Evolutionary conservation across 495 filamentous ascomycete genomes (phyloP).

Genomic region (Terfezia boudieri): DNA sequence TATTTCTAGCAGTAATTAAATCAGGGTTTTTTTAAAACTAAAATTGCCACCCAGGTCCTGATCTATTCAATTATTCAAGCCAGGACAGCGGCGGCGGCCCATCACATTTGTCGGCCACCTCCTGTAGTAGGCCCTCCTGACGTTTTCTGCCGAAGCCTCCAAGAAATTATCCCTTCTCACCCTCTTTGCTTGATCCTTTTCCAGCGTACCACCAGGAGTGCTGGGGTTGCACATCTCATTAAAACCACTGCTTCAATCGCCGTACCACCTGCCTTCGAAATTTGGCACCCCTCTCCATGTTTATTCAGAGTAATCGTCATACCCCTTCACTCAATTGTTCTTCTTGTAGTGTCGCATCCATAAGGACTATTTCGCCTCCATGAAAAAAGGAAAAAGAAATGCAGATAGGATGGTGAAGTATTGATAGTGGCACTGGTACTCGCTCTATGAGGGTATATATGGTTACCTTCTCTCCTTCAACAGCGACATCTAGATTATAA

Average conservation of each 20-base stretch:
- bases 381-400: slow-evolving; percentile 66
- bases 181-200: slow-evolving; percentile 52
- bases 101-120: no score
- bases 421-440: slow-evolving; percentile 67
- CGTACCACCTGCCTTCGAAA: slow-evolving; percentile 67
- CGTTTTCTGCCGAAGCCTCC: slow-evolving; percentile 72
- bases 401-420: slow-evolving; percentile 76
- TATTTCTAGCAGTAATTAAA: no score
- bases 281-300: slow-evolving; percentile 75
- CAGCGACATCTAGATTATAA: slow-evolving; percentile 38
- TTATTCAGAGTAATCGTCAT: slow-evolving; percentile 69
- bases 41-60: no score
- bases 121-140: no score
- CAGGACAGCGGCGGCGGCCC: no score
- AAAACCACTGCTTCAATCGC: slow-evolving; percentile 52
- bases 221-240: slow-evolving; percentile 43
- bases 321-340: slow-evolving; percentile 66
- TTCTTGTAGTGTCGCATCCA: slow-evolving; percentile 61
- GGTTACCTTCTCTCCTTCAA: slow-evolving; percentile 58
- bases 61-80: no score
- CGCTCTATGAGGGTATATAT: slow-evolving; percentile 66
- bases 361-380: slow-evolving; percentile 34
- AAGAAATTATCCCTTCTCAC: slow-evolving; percentile 46
- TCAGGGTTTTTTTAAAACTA: no score
- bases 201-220: slow-evolving; percentile 59